These are phyloP conservation scores for Symbiodinium pilosum DNA, from an alignment of 73 alveolate species.

Conservation along the genomic window DNA sequence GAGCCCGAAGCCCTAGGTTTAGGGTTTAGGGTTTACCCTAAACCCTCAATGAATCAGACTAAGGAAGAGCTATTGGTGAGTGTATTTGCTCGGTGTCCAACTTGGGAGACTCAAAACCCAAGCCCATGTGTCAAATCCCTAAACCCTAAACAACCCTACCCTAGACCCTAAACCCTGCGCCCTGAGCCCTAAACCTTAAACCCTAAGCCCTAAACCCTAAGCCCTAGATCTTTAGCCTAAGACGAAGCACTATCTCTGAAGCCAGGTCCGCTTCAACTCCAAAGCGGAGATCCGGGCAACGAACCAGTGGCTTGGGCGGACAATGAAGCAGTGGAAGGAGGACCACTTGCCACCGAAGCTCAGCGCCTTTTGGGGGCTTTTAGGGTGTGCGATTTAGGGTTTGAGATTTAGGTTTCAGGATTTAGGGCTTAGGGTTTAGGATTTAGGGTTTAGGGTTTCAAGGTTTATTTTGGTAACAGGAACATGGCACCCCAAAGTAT, in stretches of 20 bases:
- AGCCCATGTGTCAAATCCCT: too few species aligned
- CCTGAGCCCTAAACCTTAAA: neutral
- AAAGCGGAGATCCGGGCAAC: conserved; percentile 39
- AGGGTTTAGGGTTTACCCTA: too few species aligned
- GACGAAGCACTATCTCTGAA: too few species aligned
- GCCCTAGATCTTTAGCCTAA: neutral
- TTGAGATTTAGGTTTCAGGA: neutral
- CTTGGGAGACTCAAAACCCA: too few species aligned
- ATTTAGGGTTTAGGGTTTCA: neutral
- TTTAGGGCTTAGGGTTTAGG: neutral
- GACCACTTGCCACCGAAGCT: conserved; percentile 40
- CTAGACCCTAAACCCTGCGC: neutral
- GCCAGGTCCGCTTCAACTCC: conserved; percentile 33
- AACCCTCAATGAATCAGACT: too few species aligned
- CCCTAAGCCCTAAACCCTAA: neutral
- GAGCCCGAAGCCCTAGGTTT: too few species aligned
- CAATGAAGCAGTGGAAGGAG: conserved; percentile 67
- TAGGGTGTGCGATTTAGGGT: neutral
- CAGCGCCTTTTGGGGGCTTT: neutral
- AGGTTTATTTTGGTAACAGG: neutral
- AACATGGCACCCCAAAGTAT: too few species aligned
- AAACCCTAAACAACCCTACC: too few species aligned
- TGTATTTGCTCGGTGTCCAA: too few species aligned
- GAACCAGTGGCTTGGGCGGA: conserved; percentile 72
- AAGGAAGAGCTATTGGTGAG: too few species aligned